Base-by-base conservation (phyloP, 1,139 yeast species). In the Trichomonascaceae sp. region DNA sequence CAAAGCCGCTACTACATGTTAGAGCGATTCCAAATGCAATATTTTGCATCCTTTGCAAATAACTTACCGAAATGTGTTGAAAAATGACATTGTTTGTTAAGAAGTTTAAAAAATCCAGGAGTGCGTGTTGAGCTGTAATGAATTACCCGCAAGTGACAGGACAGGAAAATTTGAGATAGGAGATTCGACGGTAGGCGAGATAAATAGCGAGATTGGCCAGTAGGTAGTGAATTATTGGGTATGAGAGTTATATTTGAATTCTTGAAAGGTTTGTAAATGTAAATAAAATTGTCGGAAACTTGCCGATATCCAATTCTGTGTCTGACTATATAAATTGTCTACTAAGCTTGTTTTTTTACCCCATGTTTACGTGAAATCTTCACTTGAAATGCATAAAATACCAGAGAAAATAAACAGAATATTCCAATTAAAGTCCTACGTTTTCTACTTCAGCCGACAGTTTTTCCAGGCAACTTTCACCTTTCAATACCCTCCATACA, bases 1-100 rank as follows among this genome's bases (percentile, higher is more conserved):
- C 87, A 58, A 84, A 78, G 24, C 88, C 87, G 66, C 87, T 75
- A 50, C 71, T 74, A 19, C 43, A 43, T 44, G 47, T 45, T 45
- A 45, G 9, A 9, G 46, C 3, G 7, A 18, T n/a, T 3, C 47
- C 36, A 6, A 36, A 30, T 53, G n/a, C 12, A 6, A 27, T 27
- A 27, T 8, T 32, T 24, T 22, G 6, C 45, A 8, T 18, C 22
- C 45, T n/a, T 24, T n/a, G 44, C 22, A 17, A n/a, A 4, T 39
- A 12, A 67, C 76, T 20, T 64, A 73, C 76, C 74, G 67, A 51
- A 75, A 73, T n/a, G 77, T 71, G 58, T 70, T 75, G 62, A 75
- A 71, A 58, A 75, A 75, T 20, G 79, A 75, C 79, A 75, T 74
- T 15, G 41, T 36, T 36, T 36, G 41, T 15, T 36, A 36, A 36